These are phyloP conservation scores for Fusarium sp. DNA, from an alignment of 2,329 filamentous ascomycete species.

Conservation along the genomic window DNA sequence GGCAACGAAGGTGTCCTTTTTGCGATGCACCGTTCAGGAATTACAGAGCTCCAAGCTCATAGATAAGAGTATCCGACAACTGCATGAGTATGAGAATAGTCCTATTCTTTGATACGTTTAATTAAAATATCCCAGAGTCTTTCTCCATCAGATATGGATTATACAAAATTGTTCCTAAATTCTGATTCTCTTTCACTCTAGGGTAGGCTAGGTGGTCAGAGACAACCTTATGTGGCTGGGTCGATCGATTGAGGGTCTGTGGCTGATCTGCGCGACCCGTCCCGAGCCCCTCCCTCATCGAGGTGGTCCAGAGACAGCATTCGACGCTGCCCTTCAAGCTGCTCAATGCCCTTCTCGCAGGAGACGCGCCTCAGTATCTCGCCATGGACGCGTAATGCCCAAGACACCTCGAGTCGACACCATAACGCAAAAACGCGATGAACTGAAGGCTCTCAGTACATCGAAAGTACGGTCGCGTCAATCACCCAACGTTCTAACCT, in stretches of 20 bases:
- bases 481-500: background rate
- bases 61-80: too few relatives aligned
- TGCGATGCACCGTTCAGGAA: too few relatives aligned
- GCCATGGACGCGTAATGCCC: background rate
- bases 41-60: too few relatives aligned
- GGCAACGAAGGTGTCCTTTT: too few relatives aligned
- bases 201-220: background rate
- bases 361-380: background rate
- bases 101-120: background rate
- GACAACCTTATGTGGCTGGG: background rate
- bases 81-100: too few relatives aligned
- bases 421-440: background rate
- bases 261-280: background rate
- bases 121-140: background rate
- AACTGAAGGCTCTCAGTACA: background rate
- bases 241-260: background rate
- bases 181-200: background rate
- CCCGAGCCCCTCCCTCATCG: background rate
- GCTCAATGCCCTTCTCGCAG: accelerated
- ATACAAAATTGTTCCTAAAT: background rate
- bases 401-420: background rate
- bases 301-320: background rate
- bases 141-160: background rate
- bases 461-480: too few relatives aligned
- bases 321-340: accelerated